These are phyloP conservation scores for Senecio squalidus DNA, from an alignment of 140 eudicot species.

Conservation along the genomic window DNA sequence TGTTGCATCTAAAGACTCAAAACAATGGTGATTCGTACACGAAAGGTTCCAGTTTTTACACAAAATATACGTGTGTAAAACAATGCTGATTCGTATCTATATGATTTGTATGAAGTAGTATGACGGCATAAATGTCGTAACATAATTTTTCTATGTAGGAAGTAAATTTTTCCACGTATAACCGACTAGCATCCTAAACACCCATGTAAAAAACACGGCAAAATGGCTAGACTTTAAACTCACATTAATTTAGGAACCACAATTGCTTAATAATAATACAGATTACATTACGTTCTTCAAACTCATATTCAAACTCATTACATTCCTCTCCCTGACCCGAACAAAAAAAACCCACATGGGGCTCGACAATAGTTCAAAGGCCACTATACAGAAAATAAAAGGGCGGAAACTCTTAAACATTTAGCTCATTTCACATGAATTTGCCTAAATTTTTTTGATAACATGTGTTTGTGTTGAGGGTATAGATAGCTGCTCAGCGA, in stretches of 20 bases:
- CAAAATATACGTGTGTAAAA: no score
- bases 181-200: no score
- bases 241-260: conserved; percentile 14
- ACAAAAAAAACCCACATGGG: conserved; percentile 5
- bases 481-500: conserved; percentile 27
- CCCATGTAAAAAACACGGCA: not conserved
- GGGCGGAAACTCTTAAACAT: conserved; percentile 6
- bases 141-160: no score
- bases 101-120: no score
- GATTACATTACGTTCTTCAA: conserved; percentile 19
- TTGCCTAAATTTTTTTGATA: conserved; percentile 18
- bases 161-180: no score
- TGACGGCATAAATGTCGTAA: no score
- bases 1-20: no score
- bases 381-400: conserved; percentile 28
- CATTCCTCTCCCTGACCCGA: conserved; percentile 12
- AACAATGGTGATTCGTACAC: no score
- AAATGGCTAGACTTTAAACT: not conserved
- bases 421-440: conserved; percentile 28
- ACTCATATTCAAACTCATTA: not conserved
- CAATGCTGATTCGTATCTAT: no score
- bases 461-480: conserved; percentile 6
- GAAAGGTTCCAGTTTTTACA: no score
- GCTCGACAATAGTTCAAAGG: not conserved
- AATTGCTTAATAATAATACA: conserved; percentile 22